Conservation (phyloP, 768 basidiomycete species). For the Xanthoconium purpureum region DNA sequence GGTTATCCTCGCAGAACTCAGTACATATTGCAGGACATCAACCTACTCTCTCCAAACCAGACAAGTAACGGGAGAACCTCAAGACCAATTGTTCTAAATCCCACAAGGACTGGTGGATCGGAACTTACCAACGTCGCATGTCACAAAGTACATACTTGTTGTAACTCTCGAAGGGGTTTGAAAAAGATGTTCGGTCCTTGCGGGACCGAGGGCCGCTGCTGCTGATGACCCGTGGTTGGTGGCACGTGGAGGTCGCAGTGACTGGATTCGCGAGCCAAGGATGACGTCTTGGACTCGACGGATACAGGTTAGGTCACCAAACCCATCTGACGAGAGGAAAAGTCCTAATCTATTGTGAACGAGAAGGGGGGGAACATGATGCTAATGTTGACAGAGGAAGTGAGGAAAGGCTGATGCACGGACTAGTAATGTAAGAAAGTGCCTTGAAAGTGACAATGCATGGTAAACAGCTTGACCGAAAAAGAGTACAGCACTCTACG, state of each 20-base stretch:
- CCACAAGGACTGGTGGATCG: too few species aligned
- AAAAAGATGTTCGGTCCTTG: too few species aligned
- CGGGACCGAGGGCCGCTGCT: too few species aligned
- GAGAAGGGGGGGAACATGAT: background rate
- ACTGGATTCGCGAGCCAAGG: background rate
- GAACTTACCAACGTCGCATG: too few species aligned
- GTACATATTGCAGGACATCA: too few species aligned
- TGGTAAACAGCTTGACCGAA: background rate
- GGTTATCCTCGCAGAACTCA: too few species aligned
- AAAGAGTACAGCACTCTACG: constrained; percentile 17
- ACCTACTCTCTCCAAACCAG: too few species aligned
- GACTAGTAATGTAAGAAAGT: constrained; percentile 6
- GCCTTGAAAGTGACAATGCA: constrained; percentile 4
- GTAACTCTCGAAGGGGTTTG: too few species aligned
- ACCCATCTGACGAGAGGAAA: background rate
- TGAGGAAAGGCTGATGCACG: background rate
- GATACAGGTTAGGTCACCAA: background rate
- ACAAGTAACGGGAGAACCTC: too few species aligned
- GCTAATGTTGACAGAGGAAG: background rate
- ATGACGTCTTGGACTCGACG: background rate
- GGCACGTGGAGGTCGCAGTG: constrained; percentile 8
- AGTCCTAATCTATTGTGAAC: constrained; percentile 5
- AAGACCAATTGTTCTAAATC: too few species aligned
- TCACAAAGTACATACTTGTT: too few species aligned
- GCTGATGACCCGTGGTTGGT: too few species aligned